Evolutionary conservation across 805 yeast genomes (phyloP), one percentile per base, ranked within the genome.

Genomic region (Candida piceae): DNA sequence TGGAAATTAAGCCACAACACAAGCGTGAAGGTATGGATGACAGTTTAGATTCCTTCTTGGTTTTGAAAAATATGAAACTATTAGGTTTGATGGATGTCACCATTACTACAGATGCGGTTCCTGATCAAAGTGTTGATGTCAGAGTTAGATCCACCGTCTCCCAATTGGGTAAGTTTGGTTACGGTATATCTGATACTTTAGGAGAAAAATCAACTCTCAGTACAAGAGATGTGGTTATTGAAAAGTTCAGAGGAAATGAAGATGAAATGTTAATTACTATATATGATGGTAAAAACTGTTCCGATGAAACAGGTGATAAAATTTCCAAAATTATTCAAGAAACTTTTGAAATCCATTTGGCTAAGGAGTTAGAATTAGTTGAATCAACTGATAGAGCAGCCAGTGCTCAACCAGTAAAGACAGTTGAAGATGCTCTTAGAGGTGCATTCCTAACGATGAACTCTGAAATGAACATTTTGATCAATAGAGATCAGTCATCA

Each of bases 71-170:
- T 27, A 62, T 93, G 43, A 74, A 72, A 44, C 75, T 84, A 9
- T 65, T 93, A 34, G 97, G 97, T 0, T 68, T 93, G 44, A 87
- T 93, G 81, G 99, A 93, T 66, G 95, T 93, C 17, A 93, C 98
- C 1, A 71, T 90, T 43, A 87, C 95, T 1, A 83, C 95, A 0
- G 80, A 88, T 12, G 71, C 82, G 11, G 84, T 89, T 7, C 97
- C 97, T 7, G 97, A 90, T 60, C 96, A 89, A 59, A 70, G 76
- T 9, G 76, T 76, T 10, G 80, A 84, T 49, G 74, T 84, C 47
- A 82, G 98, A 64, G 82, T 93, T 15, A 77, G 98, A 49, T 86
- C 97, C 0, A 84, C 95, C 0, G 90, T 89, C 12, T 82, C 96
- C 0, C 82, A 77, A 34, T 62, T 86, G 16, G 80, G 82, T 32